A percentile compares a stretch with the other conserved stretches of the same genome.
These are phyloP conservation scores for Termitomyces sp. DNA, from an alignment of 768 basidiomycete genomes.

Conservation along the genomic window DNA sequence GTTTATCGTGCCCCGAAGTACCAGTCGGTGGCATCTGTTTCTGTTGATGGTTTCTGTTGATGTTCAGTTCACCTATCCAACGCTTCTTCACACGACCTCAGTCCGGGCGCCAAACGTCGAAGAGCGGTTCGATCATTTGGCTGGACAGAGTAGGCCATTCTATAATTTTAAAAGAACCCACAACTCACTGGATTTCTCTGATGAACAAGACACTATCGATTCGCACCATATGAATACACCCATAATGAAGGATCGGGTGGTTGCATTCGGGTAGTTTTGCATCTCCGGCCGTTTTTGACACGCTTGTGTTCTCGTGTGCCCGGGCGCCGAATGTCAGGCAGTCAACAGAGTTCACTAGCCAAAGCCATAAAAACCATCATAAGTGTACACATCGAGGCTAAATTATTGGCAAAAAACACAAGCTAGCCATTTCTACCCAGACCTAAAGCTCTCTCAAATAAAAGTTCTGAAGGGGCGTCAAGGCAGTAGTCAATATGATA, in stretches of 20 bases:
- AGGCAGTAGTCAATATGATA: constrained; percentile 6
- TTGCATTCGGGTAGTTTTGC: neutral
- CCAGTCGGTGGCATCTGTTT: neutral
- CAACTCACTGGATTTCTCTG: too few species aligned
- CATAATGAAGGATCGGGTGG: neutral
- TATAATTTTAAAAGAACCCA: neutral
- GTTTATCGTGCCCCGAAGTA: neutral
- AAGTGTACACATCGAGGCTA: neutral
- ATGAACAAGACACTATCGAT: neutral
- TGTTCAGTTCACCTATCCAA: too few species aligned
- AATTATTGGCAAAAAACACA: neutral
- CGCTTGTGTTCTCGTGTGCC: neutral
- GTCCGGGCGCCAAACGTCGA: neutral
- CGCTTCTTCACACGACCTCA: neutral
- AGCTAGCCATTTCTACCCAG: neutral
- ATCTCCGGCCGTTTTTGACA: neutral
- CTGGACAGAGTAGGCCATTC: neutral
- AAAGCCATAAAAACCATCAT: neutral
- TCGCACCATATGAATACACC: neutral
- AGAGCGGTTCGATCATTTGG: neutral
- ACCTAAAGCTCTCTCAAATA: neutral
- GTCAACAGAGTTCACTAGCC: neutral
- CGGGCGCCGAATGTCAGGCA: neutral
- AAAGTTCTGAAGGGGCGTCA: neutral
- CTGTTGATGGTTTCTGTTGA: neutral